A percentile compares a stretch with the other conserved stretches of the same genome.
phyloP scores from a whole-genome alignment of 371 early-diverging fungal genomes.

The Lichtheimia hyalospora region DNA sequence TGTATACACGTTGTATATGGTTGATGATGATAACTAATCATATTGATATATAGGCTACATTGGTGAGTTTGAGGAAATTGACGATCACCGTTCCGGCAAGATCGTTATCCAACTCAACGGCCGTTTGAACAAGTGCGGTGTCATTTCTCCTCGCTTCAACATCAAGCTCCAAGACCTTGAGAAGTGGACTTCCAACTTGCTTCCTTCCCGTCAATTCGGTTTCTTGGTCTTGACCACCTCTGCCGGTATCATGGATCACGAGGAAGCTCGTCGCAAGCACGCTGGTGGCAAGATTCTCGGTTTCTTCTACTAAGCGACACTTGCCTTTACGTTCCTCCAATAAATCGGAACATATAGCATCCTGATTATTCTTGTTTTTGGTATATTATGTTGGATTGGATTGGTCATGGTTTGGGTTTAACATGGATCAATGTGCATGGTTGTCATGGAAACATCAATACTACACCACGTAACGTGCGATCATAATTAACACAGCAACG shows the following conservation, averaged over 20 bases:
- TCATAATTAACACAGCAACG: no score
- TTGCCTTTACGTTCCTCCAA: no score
- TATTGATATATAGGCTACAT: constrained; percentile 84
- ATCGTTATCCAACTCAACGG: constrained; percentile 99
- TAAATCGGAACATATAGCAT: no score
- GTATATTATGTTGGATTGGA: no score
- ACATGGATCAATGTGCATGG: no score
- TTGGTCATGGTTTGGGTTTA: no score
- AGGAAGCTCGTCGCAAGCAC: constrained; percentile 98
- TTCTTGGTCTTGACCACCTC: constrained; percentile 96
- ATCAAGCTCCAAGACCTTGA: constrained; percentile 94
- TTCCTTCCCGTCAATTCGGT: constrained; percentile 99
- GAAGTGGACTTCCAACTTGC: constrained; percentile 96
- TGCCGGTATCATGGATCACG: constrained; percentile 99
- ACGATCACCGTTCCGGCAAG: constrained; percentile 99
- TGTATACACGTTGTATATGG: no score
- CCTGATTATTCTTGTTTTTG: no score
- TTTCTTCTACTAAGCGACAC: constrained; percentile 61
- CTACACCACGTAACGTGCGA: no score
- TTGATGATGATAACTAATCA: neutral
- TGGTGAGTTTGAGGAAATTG: constrained; percentile 98
- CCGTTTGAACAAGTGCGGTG: constrained; percentile 99
- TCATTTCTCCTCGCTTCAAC: constrained; percentile 99
- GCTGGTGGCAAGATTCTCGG: constrained; percentile 99
- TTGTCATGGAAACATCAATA: no score